phyloP scores from a whole-genome alignment of 2,329 filamentous ascomycete species.

The Aspergillus ibericus region DNA sequence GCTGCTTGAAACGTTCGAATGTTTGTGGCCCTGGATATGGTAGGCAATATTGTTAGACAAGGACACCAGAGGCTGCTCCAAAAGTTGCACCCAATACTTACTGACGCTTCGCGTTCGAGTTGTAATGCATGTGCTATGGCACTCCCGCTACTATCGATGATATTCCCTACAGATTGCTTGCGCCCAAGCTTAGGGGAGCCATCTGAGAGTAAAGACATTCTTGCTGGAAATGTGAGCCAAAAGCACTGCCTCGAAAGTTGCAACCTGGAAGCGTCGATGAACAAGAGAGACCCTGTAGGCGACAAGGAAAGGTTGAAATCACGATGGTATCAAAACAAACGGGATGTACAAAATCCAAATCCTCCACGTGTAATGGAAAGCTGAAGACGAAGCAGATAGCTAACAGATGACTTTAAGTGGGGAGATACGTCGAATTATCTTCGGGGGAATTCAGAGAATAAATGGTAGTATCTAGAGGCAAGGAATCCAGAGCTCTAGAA shows the following conservation, averaged over 20 bases:
- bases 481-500: conserved; percentile 16
- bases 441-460: conserved; percentile 14
- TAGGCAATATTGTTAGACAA: background rate
- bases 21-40: conserved; percentile 26
- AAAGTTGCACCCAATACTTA: conserved; percentile 17
- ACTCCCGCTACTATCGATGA: conserved; percentile 19
- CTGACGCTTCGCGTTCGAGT: conserved; percentile 28
- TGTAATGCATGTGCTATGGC: conserved; percentile 17
- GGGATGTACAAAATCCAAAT: conserved; percentile 24
- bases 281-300: background rate
- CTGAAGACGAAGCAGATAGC: conserved; percentile 20
- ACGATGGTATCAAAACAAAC: conserved; percentile 13
- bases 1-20: conserved; percentile 24
- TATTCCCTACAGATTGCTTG: conserved; percentile 24
- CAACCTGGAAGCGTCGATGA: background rate
- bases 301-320: conserved; percentile 16
- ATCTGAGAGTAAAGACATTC: conserved; percentile 31
- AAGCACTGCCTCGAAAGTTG: background rate
- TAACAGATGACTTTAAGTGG: conserved; percentile 23
- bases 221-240: conserved; percentile 7
- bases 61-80: background rate
- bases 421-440: conserved; percentile 14
- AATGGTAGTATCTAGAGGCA: conserved; percentile 22
- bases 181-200: conserved; percentile 26
- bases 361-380: conserved; percentile 26